phyloP scores from a whole-genome alignment of 495 filamentous ascomycete genomes.

The Aspergillus heteromorphus region DNA sequence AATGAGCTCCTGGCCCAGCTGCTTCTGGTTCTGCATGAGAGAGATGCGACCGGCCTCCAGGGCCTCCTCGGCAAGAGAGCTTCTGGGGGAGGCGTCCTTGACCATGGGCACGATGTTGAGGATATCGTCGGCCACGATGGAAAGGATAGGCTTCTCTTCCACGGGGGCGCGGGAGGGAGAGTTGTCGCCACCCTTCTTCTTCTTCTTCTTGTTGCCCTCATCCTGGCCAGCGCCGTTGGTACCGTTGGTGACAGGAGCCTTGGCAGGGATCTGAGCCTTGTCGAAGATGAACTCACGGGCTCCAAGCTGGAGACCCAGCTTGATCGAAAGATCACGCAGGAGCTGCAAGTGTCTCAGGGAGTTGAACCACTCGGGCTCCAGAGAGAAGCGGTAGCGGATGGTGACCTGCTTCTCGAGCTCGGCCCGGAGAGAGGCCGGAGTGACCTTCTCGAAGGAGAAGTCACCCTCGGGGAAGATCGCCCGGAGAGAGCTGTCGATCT shows the following conservation, averaged over 20 bases:
- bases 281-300: conserved; percentile 75
- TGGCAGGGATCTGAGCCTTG: conserved; percentile 37
- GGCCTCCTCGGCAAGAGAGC: conserved; percentile 88
- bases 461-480: conserved; percentile 78
- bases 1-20: conserved; percentile 91
- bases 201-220: conserved; percentile 77
- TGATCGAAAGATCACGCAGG: conserved; percentile 82
- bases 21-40: conserved; percentile 88
- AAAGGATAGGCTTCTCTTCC: conserved; percentile 36
- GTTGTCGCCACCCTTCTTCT: conserved; percentile 51
- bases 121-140: conserved; percentile 79
- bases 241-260: conserved; percentile 37
- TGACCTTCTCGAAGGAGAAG: conserved; percentile 70
- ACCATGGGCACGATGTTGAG: conserved; percentile 87
- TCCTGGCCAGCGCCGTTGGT: conserved; percentile 37
- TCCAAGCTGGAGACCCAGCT: conserved; percentile 84
- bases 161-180: conserved; percentile 45
- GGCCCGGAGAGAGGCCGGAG: conserved; percentile 60
- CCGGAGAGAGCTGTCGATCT: conserved; percentile 69
- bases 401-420: conserved; percentile 68
- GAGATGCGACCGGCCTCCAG: conserved; percentile 93
- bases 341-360: conserved; percentile 71
- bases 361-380: conserved; percentile 60
- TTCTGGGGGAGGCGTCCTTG: conserved; percentile 87
- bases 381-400: conserved; percentile 68